Conservation (phyloP, 768 basidiomycete genomes). For the Lyophyllum decastes region DNA sequence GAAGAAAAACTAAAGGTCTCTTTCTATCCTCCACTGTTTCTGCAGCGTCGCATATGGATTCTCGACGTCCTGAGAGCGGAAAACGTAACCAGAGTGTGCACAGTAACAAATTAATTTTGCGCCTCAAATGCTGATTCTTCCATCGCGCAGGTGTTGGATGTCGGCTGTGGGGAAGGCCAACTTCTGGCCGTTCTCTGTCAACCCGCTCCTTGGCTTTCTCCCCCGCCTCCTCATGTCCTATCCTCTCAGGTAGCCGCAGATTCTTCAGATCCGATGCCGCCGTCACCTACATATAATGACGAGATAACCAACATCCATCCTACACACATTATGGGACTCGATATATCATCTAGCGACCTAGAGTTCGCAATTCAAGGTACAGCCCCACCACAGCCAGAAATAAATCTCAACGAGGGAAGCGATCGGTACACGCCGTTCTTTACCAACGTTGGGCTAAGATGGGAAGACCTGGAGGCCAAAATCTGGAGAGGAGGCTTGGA, state of each 20-base stretch:
- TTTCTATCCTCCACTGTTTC: conserved; percentile 67
- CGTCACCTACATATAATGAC: conserved; percentile 36
- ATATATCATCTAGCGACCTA: conserved; percentile 59
- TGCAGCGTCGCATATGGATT: conserved; percentile 74
- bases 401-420: conserved; percentile 19
- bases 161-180: conserved; percentile 84
- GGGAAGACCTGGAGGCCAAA: conserved; percentile 66
- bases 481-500: conserved; percentile 80
- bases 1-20: conserved; percentile 50
- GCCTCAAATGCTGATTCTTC: too few relatives aligned
- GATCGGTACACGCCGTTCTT: conserved; percentile 24
- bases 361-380: conserved; percentile 50
- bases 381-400: conserved; percentile 36
- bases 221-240: conserved; percentile 38
- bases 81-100: conserved; percentile 50
- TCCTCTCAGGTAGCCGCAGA: conserved; percentile 13
- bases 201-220: conserved; percentile 69
- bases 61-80: conserved; percentile 63
- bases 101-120: background rate
- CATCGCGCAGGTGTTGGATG: conserved; percentile 64
- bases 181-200: conserved; percentile 70
- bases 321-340: conserved; percentile 63
- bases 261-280: conserved; percentile 17
- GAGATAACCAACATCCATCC: conserved; percentile 61
- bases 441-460: conserved; percentile 44